Percentiles rank a stretch among this genome's conserved stretches.
Evolutionary conservation across 2,329 filamentous ascomycete genomes (phyloP).

Genomic region (Fusarium xylarioides): DNA sequence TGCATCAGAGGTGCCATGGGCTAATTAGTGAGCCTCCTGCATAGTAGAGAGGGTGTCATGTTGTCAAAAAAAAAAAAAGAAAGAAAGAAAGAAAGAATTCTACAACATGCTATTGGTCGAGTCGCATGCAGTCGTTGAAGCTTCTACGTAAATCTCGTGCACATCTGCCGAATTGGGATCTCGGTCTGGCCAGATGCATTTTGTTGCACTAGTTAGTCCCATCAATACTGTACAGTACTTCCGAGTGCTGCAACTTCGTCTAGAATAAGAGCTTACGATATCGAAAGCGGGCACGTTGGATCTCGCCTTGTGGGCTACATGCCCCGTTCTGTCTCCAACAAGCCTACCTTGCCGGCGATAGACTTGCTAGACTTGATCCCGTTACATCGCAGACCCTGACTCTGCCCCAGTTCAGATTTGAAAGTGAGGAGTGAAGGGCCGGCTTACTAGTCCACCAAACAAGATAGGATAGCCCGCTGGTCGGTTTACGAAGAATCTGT

Average conservation of each 20-base stretch:
- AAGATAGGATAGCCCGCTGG: not conserved
- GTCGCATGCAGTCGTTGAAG: conserved; percentile 2
- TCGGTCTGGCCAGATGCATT: conserved; percentile 38
- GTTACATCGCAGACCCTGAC: conserved; percentile 12
- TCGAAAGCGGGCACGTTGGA: not conserved
- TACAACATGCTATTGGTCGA: conserved; percentile 16
- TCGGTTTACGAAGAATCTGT: not conserved
- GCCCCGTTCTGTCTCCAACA: conserved; percentile 19
- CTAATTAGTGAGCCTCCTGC: too few relatives aligned
- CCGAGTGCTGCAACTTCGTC: not conserved
- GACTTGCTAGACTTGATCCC: conserved; percentile 6
- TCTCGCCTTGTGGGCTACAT: not conserved
- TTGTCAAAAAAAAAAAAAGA: not conserved
- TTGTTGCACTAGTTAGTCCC: conserved; percentile 6
- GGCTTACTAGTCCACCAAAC: not conserved
- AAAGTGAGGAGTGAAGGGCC: not conserved
- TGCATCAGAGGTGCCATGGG: not conserved
- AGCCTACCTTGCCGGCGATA: not conserved
- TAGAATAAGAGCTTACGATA: not conserved
- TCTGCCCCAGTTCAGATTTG: conserved; percentile 1
- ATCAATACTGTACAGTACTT: not conserved
- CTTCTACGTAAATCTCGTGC: conserved; percentile 19
- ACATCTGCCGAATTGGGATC: conserved; percentile 22
- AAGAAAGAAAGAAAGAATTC: too few relatives aligned
- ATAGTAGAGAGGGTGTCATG: not conserved